These are phyloP conservation scores for Fagopyrum homotropicum DNA, from an alignment of 148 eudicot species.

Conservation along the genomic window DNA sequence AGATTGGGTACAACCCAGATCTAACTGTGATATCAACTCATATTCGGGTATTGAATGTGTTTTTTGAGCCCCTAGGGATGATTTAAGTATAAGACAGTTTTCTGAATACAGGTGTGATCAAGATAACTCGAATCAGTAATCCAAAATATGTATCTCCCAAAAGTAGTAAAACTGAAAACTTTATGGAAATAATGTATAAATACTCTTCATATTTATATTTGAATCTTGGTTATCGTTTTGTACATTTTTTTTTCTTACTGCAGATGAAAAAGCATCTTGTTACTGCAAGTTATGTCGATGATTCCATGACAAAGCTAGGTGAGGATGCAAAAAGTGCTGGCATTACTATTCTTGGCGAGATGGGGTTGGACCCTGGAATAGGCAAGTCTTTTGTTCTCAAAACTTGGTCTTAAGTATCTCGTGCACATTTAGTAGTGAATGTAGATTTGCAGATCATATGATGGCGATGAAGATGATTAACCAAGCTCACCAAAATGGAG, in stretches of 20 bases:
- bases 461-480: slow-evolving; percentile 97
- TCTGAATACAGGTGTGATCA: not conserved
- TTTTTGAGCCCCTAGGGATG: not conserved
- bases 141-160: not conserved
- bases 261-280: slow-evolving; percentile 86
- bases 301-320: slow-evolving; percentile 68
- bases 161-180: not conserved
- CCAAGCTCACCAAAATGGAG: slow-evolving; percentile 65
- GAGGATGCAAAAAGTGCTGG: slow-evolving; percentile 69
- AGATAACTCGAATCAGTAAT: not conserved
- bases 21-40: not conserved
- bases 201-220: not conserved
- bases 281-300: slow-evolving; percentile 91
- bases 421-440: slow-evolving; percentile 3
- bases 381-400: slow-evolving; percentile 34
- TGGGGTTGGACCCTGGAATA: slow-evolving; percentile 99
- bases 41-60: too few species aligned
- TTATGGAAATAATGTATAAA: not conserved
- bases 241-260: slow-evolving; percentile 22
- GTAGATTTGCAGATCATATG: slow-evolving; percentile 74
- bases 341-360: slow-evolving; percentile 86
- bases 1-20: not conserved
- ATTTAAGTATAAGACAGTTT: not conserved
- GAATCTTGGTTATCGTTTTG: slow-evolving; percentile 21
- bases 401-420: not conserved